These are phyloP conservation scores for Didymella pinodella DNA, from an alignment of 2,329 filamentous ascomycete genomes.

Conservation along the genomic window DNA sequence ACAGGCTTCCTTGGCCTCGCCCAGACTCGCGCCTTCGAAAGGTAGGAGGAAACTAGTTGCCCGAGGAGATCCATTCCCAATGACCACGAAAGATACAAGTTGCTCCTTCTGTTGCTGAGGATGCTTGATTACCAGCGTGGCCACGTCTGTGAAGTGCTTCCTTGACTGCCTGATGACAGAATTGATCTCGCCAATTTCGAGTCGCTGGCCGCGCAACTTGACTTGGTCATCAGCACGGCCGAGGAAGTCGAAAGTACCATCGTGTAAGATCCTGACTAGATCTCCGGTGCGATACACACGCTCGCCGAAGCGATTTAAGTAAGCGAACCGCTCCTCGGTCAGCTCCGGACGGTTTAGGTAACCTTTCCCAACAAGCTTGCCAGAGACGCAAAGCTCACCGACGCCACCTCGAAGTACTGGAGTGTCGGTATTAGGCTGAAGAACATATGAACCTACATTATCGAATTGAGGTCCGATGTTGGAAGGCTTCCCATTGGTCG, in stretches of 20 bases:
- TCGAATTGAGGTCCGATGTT: slow-evolving; percentile 89
- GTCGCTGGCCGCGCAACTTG: slow-evolving; percentile 85
- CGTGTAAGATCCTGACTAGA: slow-evolving; percentile 79
- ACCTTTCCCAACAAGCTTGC: slow-evolving; percentile 85
- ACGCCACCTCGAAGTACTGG: slow-evolving; percentile 80
- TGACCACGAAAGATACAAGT: slow-evolving; percentile 75
- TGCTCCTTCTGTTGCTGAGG: slow-evolving; percentile 78
- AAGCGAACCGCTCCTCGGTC: slow-evolving; percentile 78
- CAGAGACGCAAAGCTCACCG: slow-evolving; percentile 88
- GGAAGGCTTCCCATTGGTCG: slow-evolving; percentile 77
- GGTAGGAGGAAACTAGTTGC: slow-evolving; percentile 34
- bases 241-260: slow-evolving; percentile 85
- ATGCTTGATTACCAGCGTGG: slow-evolving; percentile 78
- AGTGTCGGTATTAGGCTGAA: slow-evolving; percentile 71
- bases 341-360: slow-evolving; percentile 84
- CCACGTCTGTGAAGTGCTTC: slow-evolving; percentile 69
- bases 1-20: slow-evolving; percentile 63
- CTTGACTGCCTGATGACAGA: slow-evolving; percentile 74
- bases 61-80: slow-evolving; percentile 24
- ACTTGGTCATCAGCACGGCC: slow-evolving; percentile 91
- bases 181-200: slow-evolving; percentile 93
- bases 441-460: slow-evolving; percentile 85
- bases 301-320: slow-evolving; percentile 57
- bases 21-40: slow-evolving; percentile 28
- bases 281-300: slow-evolving; percentile 86